phyloP scores from a whole-genome alignment of 2,329 filamentous ascomycete species.

The Didymella lethalis region DNA sequence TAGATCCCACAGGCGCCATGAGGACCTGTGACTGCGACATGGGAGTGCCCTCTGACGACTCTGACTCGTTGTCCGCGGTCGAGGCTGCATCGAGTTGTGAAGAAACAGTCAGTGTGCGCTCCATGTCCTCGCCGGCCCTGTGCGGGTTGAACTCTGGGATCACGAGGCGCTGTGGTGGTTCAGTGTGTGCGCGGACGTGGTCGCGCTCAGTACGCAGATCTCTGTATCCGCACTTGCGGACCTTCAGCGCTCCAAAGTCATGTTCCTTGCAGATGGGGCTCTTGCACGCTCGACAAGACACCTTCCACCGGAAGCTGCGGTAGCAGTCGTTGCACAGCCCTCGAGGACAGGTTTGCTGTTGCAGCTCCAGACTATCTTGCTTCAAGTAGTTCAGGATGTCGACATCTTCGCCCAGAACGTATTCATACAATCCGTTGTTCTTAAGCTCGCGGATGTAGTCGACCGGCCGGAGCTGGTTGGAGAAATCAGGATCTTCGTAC shows the following conservation, averaged over 20 bases:
- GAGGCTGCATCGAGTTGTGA: conserved; percentile 35
- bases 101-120: conserved; percentile 37
- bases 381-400: conserved; percentile 51
- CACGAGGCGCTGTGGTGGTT: conserved; percentile 42
- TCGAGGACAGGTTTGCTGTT: conserved; percentile 59
- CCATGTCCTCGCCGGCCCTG: conserved; percentile 33
- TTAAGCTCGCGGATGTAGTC: conserved; percentile 52
- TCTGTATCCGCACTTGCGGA: conserved; percentile 65
- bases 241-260: conserved; percentile 64
- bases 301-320: conserved; percentile 65
- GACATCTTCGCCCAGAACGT: conserved; percentile 52
- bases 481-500: conserved; percentile 65
- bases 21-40: conserved; percentile 50
- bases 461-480: conserved; percentile 57
- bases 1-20: conserved; percentile 35
- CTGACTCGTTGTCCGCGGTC: conserved; percentile 37
- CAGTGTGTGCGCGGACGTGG: conserved; percentile 47
- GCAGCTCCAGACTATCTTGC: conserved; percentile 54
- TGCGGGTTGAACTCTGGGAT: conserved; percentile 51
- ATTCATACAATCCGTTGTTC: conserved; percentile 53
- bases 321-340: conserved; percentile 67
- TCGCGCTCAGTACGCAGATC: conserved; percentile 61
- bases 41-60: conserved; percentile 36
- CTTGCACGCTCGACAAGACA: conserved; percentile 65
- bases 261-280: conserved; percentile 67